Base-by-base conservation (phyloP, 2,329 filamentous ascomycete species). In the Helicocarpus griseus region DNA sequence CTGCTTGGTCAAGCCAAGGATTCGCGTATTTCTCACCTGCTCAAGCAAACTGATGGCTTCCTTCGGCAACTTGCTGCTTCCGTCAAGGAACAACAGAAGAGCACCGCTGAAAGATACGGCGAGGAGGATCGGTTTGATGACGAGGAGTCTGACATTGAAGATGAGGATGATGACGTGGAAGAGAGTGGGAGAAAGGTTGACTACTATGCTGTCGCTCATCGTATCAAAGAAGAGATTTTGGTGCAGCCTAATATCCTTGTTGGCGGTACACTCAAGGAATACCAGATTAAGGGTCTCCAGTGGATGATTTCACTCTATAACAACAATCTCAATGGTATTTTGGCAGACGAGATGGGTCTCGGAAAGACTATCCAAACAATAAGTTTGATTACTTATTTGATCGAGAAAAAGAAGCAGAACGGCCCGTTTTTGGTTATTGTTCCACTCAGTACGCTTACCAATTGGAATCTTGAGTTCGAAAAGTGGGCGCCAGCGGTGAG, bases 271-370 rank as follows among this genome's bases (percentile, higher is more conserved):
- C 77, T 98, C 59, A 98, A 98, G 70, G 93, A 98, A 68, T 98
- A 98, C 71, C 93, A 98, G 73, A 60, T 98, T 71, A 97, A 96
- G 82, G 93, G 93, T 79, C 75, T 98, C 45, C 91, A 98, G 69
- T 98, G 93, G 93, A 98, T 98, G 93, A 85, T 98, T 55, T 98
- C 93, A 13, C 79, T 98, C 13, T 98, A 97, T 80, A 98, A 98
- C 83, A 98, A 98, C 77, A 98, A 96, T 71, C 81, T 98, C 58
- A 98, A 98, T 69, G 93, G 93, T 79, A 97, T 98, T 59, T 77
- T 98, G 62, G 93, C 93, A 53, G 93, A 98, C 64, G 93, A 98
- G 73, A 98, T 98, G 93, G 93, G 93, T 84, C 87, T 98, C 58
- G 93, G 93, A 69, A 98, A 98, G 75, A 98, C 93, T 0, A 98